Evolutionary conservation across 257 asterid species (phyloP), one percentile per base, ranked within the genome.

Genomic region (Plantago major): DNA sequence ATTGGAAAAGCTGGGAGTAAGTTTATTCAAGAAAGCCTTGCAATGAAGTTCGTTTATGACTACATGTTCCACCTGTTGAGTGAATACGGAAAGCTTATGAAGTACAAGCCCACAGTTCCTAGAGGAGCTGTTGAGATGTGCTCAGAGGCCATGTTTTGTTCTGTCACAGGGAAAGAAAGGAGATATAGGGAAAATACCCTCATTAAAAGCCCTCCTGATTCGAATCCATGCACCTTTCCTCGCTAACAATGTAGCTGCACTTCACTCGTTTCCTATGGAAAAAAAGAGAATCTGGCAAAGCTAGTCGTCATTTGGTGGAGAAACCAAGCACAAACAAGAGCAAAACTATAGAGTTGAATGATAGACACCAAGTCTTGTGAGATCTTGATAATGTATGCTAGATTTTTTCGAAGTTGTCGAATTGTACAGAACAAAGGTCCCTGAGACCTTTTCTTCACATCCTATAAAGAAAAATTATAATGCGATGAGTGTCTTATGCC

Each of bases 41-140:
- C 7, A 14, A 83, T 85, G 94, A 69, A 82, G 52, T 47, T 77
- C 60, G 74, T 90, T 9, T 90, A 90, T 5, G 95, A 85, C 67
- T 90, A 88, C 74, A 75, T 79, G 67, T 80, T 85, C 77, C 96
- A 90, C 73, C 72, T 90, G 64, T 68, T 90, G 8, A 69, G 67
- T 42, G 94, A 87, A 66, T 90, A 87, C n/a, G 78, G 89, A 19
- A 88, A 87, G 69, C 96, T 87, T 48, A 63, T 88, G 75, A 83
- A 65, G 18, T 90, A 80, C 44, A 72, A 75, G 62, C 96, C 98
- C 14, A 73, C 56, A 5, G 73, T 85, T 40, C 98, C 95, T 2
- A 56, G 60, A 60, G 86, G 81, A 14, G 91, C 95, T 0, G 74
- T 66, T 19, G 88, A 85, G 67, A 69, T 68, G 28, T 85, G 98